phyloP scores from a whole-genome alignment of 129 eudicot genomes.

The Centella asiatica region DNA sequence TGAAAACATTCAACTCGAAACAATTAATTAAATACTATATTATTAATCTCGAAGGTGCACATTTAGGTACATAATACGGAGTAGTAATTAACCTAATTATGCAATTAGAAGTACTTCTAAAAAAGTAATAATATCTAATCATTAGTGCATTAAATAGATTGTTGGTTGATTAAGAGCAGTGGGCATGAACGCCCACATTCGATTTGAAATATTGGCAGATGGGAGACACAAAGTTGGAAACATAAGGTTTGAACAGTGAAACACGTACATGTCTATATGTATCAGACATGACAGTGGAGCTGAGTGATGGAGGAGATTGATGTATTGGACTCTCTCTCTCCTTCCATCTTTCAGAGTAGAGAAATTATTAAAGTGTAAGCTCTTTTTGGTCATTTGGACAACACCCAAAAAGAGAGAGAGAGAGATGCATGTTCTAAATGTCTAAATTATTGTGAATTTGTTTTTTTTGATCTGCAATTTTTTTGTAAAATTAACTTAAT shows the following conservation, averaged over 20 bases:
- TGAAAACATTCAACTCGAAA: too few species aligned
- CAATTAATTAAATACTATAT: too few species aligned
- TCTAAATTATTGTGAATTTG: too few species aligned
- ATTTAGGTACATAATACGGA: too few species aligned
- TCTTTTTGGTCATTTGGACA: slow-evolving; percentile 8
- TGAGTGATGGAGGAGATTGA: slow-evolving; percentile 7
- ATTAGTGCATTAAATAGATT: background rate
- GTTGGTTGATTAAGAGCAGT: background rate
- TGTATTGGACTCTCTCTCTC: slow-evolving; percentile 13
- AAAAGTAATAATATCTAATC: too few species aligned
- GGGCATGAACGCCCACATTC: background rate
- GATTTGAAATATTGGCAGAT: slow-evolving; percentile 1
- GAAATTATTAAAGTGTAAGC: slow-evolving; percentile 11
- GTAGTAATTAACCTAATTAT: too few species aligned
- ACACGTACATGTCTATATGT: background rate
- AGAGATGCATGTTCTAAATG: background rate
- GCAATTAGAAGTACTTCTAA: too few species aligned
- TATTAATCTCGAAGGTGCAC: too few species aligned
- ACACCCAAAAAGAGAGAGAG: background rate
- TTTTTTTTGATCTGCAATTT: too few species aligned
- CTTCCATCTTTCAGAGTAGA: slow-evolving; percentile 7
- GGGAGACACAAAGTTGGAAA: slow-evolving; percentile 12
- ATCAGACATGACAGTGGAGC: slow-evolving; percentile 9
- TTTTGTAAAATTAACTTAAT: too few species aligned
- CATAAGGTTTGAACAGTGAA: slow-evolving; percentile 4